Evolutionary conservation across 2,329 filamentous ascomycete species (phyloP).

Genomic region (Rhytidhysteron rufulum): DNA sequence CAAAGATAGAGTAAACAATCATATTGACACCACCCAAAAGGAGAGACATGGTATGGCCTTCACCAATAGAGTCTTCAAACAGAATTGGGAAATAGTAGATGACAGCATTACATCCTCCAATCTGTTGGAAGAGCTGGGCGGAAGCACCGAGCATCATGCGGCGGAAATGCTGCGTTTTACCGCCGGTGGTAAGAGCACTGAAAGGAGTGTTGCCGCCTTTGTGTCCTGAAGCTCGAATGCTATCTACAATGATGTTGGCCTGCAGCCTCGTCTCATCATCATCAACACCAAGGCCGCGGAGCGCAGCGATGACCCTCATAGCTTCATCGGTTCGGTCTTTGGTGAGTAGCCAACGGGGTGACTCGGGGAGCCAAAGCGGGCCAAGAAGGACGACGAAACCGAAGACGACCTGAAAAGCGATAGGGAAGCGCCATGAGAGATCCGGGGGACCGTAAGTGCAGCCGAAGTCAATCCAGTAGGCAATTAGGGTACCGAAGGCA

Average conservation of each 20-base stretch:
- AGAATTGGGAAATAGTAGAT: conserved; percentile 44
- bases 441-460: conserved; percentile 27
- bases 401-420: conserved; percentile 52
- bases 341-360: conserved; percentile 61
- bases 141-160: conserved; percentile 59
- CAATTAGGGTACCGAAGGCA: conserved; percentile 49
- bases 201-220: conserved; percentile 40
- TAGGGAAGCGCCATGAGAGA: conserved; percentile 49
- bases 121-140: conserved; percentile 59
- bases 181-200: conserved; percentile 56
- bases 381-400: conserved; percentile 50
- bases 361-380: conserved; percentile 61
- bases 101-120: conserved; percentile 49
- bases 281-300: conserved; percentile 46
- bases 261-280: conserved; percentile 57
- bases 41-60: conserved; percentile 38
- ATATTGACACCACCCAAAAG: conserved; percentile 50
- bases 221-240: conserved; percentile 39
- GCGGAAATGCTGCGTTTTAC: conserved; percentile 63
- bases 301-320: conserved; percentile 48
- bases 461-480: conserved; percentile 45
- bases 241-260: conserved; percentile 65
- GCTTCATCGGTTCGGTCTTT: conserved; percentile 63
- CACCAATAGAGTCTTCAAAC: conserved; percentile 50
- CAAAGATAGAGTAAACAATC: conserved; percentile 55